Base-by-base conservation (phyloP, 805 yeast genomes). In the Candida succiphila region DNA sequence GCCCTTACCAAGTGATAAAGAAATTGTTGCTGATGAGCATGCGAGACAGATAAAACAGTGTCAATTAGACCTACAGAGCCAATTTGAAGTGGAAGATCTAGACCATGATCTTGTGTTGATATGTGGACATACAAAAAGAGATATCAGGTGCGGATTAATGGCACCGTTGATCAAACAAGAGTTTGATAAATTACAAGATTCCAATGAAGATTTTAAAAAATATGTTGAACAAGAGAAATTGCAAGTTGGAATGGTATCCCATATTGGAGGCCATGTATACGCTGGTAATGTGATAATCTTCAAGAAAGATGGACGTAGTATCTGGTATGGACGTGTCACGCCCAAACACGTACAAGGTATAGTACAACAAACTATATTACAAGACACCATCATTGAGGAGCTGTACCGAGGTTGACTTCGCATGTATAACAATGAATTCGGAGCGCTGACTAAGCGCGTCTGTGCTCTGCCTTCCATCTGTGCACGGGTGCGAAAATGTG, bases 181-280 rank as follows among this genome's bases (percentile, higher is more conserved):
- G 47, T 72, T 80, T 33, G 51, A 49, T 18, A 39, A 34, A 21
- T 73, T 69, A 2, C 41, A 77, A 13, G 37, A 44, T 10, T 28
- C 40, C 1, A 58, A 65, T 29, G 53, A 52, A 8, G 23, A 21
- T 21, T 8, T 8, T 10, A 29, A 14, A 10, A 12, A 19, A n/a
- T 18, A 14, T 5, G n/a, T 15, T 6, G 14, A 29, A 4, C 14
- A 29, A 21, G 23, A 21, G 7, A 37, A 9, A 33, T 25, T 4
- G 9, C 30, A 25, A 49, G 45, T 78, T 23, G 87, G 85, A 0
- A 46, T 70, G 6, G 61, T 80, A 0, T 77, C 88, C 10, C 95
- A 85, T 51, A 63, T 85, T 27, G 94, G 95, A 1, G 95, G 95
- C 0, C 95, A 85, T 51, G 83, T 68, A 2, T 85, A 73, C 54